Conservation (phyloP, 2,329 filamentous ascomycete genomes). For the Paramyrothecium sp. region DNA sequence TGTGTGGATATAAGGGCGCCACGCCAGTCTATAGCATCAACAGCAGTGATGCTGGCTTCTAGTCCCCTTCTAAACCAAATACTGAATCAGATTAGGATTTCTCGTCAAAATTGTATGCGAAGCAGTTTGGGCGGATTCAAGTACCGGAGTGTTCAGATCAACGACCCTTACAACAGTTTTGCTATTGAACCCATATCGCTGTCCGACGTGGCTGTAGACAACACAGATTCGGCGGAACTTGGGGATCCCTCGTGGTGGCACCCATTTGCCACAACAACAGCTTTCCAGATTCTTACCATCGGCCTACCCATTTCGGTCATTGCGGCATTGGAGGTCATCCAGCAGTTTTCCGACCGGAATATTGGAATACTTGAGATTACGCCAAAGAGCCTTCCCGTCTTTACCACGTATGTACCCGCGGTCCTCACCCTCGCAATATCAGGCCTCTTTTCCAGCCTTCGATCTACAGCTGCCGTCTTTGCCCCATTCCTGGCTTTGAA, state of each 20-base stretch:
- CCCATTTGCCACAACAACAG: slow-evolving; percentile 14
- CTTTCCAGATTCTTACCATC: slow-evolving; percentile 19
- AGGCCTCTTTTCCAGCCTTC: slow-evolving; percentile 18
- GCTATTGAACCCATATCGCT: slow-evolving; percentile 10
- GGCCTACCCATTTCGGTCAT: slow-evolving; percentile 18
- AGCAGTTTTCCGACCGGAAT: slow-evolving; percentile 19
- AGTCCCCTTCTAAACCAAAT: slow-evolving; percentile 8
- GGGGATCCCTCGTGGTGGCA: slow-evolving; percentile 16
- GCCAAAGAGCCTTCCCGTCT: slow-evolving; percentile 14
- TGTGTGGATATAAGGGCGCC: slow-evolving; percentile 9
- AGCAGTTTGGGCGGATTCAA: slow-evolving; percentile 6
- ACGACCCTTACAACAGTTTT: slow-evolving; percentile 6
- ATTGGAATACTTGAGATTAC: slow-evolving; percentile 18
- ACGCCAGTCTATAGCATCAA: slow-evolving; percentile 11
- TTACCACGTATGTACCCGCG: slow-evolving; percentile 27
- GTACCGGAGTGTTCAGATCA: slow-evolving; percentile 7
- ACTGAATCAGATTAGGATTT: slow-evolving; percentile 9
- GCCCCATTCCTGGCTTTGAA: slow-evolving; percentile 17
- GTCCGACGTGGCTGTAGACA: slow-evolving; percentile 1
- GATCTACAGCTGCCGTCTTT: slow-evolving; percentile 17
- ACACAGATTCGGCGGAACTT: not conserved
- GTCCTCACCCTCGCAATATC: slow-evolving; percentile 12
- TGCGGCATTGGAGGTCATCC: slow-evolving; percentile 16
- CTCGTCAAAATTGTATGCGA: slow-evolving; percentile 2
- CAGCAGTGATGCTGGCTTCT: slow-evolving; percentile 11